These are phyloP conservation scores for Flaveria trinervia DNA, from an alignment of 129 eudicot species.

Conservation along the genomic window DNA sequence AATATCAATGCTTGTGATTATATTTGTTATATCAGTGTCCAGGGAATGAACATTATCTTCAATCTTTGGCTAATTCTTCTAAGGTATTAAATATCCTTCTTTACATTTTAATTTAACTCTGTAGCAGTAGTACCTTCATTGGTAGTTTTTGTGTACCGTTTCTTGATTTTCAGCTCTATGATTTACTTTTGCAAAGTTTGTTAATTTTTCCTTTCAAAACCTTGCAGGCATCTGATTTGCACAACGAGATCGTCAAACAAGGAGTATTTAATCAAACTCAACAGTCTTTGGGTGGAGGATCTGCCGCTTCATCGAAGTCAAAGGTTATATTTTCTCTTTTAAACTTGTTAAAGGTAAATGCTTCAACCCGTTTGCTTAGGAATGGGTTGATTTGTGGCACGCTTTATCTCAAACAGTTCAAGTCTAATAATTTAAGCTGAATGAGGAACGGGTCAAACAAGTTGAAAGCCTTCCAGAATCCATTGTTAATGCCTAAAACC, in stretches of 20 bases:
- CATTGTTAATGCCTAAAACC: neutral
- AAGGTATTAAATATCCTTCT: conserved; percentile 33
- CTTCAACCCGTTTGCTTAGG: neutral
- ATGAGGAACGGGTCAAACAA: neutral
- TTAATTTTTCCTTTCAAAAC: conserved; percentile 4
- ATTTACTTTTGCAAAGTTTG: neutral
- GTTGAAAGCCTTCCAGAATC: neutral
- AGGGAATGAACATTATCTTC: conserved; percentile 47
- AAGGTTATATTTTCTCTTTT: conserved; percentile 37
- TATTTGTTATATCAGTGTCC: conserved; percentile 44
- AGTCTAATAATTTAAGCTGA: neutral
- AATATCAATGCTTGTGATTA: neutral
- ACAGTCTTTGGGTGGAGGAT: conserved; percentile 46
- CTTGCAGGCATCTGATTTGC: conserved; percentile 53
- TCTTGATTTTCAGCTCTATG: neutral
- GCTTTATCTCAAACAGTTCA: neutral
- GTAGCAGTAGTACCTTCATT: neutral
- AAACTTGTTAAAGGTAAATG: neutral
- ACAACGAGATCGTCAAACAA: conserved; percentile 49
- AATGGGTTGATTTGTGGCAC: neutral
- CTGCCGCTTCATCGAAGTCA: conserved; percentile 36
- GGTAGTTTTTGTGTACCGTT: neutral
- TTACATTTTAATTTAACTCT: neutral
- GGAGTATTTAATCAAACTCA: conserved; percentile 47
- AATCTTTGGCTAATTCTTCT: conserved; percentile 49